A percentile compares a stretch with the other conserved stretches of the same genome.
Evolutionary conservation across 192 early-diverging fungal genomes (phyloP).

Genomic region (Endogone sp.): DNA sequence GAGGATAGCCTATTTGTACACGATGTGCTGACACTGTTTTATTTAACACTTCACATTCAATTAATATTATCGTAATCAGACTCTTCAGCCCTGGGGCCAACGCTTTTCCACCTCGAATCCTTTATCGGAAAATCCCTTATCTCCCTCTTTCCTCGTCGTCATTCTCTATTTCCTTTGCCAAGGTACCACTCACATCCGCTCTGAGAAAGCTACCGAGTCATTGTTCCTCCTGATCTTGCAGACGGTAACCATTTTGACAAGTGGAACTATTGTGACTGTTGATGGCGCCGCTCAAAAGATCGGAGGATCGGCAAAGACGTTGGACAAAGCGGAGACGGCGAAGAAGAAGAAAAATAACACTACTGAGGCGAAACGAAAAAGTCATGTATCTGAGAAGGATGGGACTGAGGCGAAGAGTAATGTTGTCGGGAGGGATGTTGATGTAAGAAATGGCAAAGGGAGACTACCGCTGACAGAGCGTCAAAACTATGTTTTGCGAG

Average conservation of each 20-base stretch:
- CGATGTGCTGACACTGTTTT: no score
- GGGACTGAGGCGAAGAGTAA: no score
- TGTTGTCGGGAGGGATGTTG: background rate
- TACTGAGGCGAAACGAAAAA: background rate
- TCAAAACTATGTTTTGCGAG: background rate
- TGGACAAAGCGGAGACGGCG: background rate
- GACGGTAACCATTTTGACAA: background rate
- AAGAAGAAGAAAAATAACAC: background rate
- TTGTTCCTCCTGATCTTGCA: background rate
- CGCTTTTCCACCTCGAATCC: background rate
- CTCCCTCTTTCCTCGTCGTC: background rate
- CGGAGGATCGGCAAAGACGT: background rate
- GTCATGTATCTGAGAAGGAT: no score
- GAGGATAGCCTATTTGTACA: no score
- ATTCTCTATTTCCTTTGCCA: background rate
- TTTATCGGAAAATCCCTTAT: background rate
- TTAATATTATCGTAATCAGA: background rate
- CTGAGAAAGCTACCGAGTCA: background rate
- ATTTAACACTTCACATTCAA: background rate
- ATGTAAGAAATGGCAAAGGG: background rate
- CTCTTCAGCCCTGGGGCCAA: background rate
- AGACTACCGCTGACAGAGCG: background rate
- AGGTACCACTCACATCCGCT: background rate
- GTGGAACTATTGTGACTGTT: background rate
- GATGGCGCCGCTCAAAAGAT: background rate